Evolutionary conservation across 768 basidiomycete genomes (phyloP).

Genomic region (Leccinum obscurum): DNA sequence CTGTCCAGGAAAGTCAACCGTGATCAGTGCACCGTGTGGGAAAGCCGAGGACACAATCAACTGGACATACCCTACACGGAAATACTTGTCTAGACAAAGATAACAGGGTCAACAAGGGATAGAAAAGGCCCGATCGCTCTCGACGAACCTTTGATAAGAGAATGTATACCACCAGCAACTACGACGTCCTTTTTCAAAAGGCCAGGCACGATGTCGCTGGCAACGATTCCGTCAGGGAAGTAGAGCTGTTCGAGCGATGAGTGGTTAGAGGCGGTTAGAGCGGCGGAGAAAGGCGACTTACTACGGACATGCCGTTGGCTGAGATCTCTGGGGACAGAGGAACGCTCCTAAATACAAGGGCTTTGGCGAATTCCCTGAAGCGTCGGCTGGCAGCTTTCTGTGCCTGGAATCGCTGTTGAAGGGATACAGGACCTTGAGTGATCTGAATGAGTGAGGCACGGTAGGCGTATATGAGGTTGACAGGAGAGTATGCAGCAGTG

Average conservation of each 20-base stretch:
- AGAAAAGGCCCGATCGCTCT: neutral
- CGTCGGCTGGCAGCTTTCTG: no score
- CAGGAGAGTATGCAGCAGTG: constrained; percentile 83
- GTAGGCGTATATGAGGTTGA: constrained; percentile 92
- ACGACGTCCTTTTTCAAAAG: constrained; percentile 72
- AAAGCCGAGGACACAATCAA: neutral
- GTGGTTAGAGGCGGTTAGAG: no score
- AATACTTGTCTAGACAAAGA: constrained; percentile 66
- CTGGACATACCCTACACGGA: constrained; percentile 74
- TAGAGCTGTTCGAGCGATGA: constrained; percentile 53
- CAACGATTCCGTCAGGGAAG: constrained; percentile 78
- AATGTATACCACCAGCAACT: constrained; percentile 87
- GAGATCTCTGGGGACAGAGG: constrained; percentile 53
- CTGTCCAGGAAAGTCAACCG: constrained; percentile 32
- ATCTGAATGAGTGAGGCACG: constrained; percentile 78
- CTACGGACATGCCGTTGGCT: constrained; percentile 96
- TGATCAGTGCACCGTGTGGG: constrained; percentile 1
- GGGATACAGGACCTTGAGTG: constrained; percentile 56
- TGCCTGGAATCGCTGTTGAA: constrained; percentile 74
- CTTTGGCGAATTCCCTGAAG: no score
- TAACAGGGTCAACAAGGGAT: constrained; percentile 8
- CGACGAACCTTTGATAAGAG: constrained; percentile 71
- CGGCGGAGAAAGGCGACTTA: constrained; percentile 32
- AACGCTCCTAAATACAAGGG: no score
- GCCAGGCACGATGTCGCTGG: constrained; percentile 74